Evolutionary conservation across 768 basidiomycete species (phyloP), one percentile per base, ranked within the genome.

Genomic region (Pleurotus tuoliensis): DNA sequence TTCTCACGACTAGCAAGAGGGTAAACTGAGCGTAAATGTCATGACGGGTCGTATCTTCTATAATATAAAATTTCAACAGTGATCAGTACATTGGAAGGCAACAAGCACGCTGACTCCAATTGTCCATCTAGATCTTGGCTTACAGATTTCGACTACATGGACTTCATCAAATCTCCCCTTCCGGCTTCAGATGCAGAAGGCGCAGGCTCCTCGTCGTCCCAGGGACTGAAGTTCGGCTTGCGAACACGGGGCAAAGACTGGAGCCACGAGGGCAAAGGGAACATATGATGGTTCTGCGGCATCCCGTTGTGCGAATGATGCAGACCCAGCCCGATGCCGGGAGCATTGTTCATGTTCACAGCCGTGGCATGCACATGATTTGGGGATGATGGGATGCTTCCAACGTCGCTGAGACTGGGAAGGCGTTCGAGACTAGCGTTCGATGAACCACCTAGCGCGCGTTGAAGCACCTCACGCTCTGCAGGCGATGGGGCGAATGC

Each of bases 401-500:
- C 82, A 47, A 90, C 88, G 61, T 90, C 87, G 62, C 86, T 87
- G 57, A 91, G 74, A 70, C 87, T 90, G 20, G 90, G 88, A 56
- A 92, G 76, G 37, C 86, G 82, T 70, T 92, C 90, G 25, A 90
- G 78, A 66, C 88, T 90, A 53, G 82, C 76, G 69, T 90, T 90
- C 47, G 84, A 78, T 57, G 86, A 86, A 13, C 86, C 82, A 47
- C 87, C 86, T 12, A 93, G 71, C n/a, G 82, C 88, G 52, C 90
- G 86, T 62, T 89, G 85, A 30, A 94, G 79, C 50, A 81, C 91
- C 70, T 92, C 88, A 43, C 92, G 88, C 77, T 94, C 92, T 59
- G 86, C 90, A 54, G 87, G 88, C 60, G 91, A 93, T 30, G 91
- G 92, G 37, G 90, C 91, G 69, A 94, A 94, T 15, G 91, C 92